Evolutionary conservation across 306 rosid species (phyloP), one percentile per base, ranked within the genome.

Genomic region (Lathyrus sativus): DNA sequence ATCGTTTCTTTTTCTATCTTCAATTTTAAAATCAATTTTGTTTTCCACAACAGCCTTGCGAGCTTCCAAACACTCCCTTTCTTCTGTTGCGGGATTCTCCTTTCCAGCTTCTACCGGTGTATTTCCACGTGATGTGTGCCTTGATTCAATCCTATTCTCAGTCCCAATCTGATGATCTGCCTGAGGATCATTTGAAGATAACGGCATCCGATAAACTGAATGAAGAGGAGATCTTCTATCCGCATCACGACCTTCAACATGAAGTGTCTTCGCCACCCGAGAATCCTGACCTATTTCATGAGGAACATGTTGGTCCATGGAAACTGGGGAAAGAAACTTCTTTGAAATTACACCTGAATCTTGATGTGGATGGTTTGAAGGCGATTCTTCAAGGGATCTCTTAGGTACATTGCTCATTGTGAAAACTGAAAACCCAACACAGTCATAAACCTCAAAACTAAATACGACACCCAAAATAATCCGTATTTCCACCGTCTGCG

Each of bases 1-100:
- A 19, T 92, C 98, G 74, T 83, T 92, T 83, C 95, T 87, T 81
- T 87, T 89, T 69, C 91, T 89, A 58, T 92, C 98, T 19, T 91
- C 97, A 59, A 77, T 87, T 85, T 87, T 88, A 62, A 88, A 80
- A 75, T 88, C 96, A 70, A 84, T 67, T 82, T 82, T 92, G 85
- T 87, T 89, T 76, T 89, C 95, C 41, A 92, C 95, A 72, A 86
- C 89, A 62, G 91, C 86, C 74, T 87, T 95, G 31, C 78, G 89
- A 12, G 82, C 75, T 75, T 89, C 95, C 58, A 83, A 76, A 81
- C 67, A 73, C 69, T 80, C 91, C 80, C 83, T 85, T 67, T 85
- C 95, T 66, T 87, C 89, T 49, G 80, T 70, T 10, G 70, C 63
- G 11, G 81, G 75, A 60, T 69, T 76, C 51, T 84, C 90, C 86